phyloP scores from a whole-genome alignment of 169 alveolate species.

The Eimeria necatrix region DNA sequence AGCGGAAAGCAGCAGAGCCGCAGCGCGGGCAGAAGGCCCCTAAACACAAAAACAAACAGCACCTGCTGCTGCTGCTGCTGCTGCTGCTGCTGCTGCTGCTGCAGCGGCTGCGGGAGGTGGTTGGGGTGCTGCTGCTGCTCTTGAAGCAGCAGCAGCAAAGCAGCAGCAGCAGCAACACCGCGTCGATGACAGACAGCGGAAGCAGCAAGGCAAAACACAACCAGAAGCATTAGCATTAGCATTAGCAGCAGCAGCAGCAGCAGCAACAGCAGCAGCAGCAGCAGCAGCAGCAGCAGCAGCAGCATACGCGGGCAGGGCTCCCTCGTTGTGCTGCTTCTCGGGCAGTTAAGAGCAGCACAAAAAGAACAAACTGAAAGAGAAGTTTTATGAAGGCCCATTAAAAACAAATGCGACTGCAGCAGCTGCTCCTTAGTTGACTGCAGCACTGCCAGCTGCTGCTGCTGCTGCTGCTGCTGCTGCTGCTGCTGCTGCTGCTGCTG shows the following conservation, averaged over 20 bases:
- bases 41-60: neutral
- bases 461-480: conserved; percentile 25
- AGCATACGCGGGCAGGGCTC: conserved; percentile 23
- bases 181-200: too few relatives aligned
- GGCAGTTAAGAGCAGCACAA: conserved; percentile 47
- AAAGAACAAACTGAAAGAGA: conserved; percentile 7
- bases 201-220: neutral
- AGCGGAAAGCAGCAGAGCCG: conserved; percentile 58
- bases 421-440: conserved; percentile 9
- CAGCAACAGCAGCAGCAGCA: conserved; percentile 17
- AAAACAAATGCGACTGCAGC: conserved; percentile 24
- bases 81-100: conserved; percentile 35
- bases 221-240: too few relatives aligned
- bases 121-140: neutral
- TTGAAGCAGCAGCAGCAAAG: neutral
- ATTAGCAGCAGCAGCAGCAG: too few relatives aligned
- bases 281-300: conserved; percentile 28
- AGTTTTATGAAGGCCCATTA: neutral
- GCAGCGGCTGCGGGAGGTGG: neutral
- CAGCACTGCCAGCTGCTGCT: neutral
- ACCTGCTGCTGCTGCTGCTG: neutral
- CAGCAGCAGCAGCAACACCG: too few relatives aligned
- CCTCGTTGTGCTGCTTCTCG: neutral
- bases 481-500: conserved; percentile 2
- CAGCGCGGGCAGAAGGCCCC: conserved; percentile 42